Percentiles rank a stretch among this genome's conserved stretches.
Conservation (phyloP, 768 basidiomycete genomes). For the Boletus vermiculosoides region DNA sequence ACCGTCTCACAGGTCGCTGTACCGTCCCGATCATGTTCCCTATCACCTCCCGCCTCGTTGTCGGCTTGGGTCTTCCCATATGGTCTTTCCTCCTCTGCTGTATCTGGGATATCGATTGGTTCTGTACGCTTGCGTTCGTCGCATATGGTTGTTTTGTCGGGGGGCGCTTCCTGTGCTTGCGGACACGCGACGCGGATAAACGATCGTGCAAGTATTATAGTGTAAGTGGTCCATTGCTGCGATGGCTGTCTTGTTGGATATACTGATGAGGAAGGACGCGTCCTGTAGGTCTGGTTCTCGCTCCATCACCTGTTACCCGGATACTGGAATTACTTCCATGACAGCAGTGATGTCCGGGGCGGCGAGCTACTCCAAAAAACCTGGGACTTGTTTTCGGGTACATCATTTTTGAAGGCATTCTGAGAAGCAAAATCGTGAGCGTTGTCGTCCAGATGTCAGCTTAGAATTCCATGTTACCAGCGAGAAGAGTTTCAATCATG, state of each 20-base stretch:
- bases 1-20: slow-evolving; percentile 36
- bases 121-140: slow-evolving; percentile 28
- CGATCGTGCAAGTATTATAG: slow-evolving; percentile 40
- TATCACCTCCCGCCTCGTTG: slow-evolving; percentile 32
- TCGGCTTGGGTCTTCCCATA: slow-evolving; percentile 33
- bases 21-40: slow-evolving; percentile 49
- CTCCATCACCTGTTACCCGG: slow-evolving; percentile 36
- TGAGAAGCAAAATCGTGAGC: background rate
- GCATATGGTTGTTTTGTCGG: slow-evolving; percentile 36
- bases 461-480: background rate
- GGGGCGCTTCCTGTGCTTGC: slow-evolving; percentile 31
- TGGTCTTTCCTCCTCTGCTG: slow-evolving; percentile 38
- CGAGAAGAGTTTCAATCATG: background rate
- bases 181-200: slow-evolving; percentile 31
- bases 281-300: slow-evolving; percentile 34
- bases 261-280: background rate
- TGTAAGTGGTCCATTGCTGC: slow-evolving; percentile 18
- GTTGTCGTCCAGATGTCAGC: background rate
- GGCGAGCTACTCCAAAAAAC: slow-evolving; percentile 22
- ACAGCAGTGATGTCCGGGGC: slow-evolving; percentile 4
- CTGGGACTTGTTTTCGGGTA: slow-evolving; percentile 21
- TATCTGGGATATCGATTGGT: slow-evolving; percentile 36
- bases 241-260: background rate
- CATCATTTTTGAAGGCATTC: slow-evolving; percentile 1
- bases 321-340: slow-evolving; percentile 37